Conservation (phyloP, 2,329 filamentous ascomycete genomes). For the Cladosporium sp. region DNA sequence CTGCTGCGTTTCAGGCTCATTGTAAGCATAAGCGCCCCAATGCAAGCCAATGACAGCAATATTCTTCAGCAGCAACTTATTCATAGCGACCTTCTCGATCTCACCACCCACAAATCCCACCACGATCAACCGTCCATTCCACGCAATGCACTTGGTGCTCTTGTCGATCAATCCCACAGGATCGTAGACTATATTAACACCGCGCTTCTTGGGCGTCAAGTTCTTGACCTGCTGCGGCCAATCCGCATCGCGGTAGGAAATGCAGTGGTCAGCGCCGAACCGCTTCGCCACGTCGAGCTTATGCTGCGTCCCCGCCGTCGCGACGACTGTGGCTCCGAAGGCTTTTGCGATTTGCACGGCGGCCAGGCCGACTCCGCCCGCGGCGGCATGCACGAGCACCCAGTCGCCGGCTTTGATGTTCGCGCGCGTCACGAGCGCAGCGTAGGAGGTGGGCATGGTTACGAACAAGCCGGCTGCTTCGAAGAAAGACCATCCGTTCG, state of each 20-base stretch:
- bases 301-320: slow-evolving; percentile 74
- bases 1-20: slow-evolving; percentile 66
- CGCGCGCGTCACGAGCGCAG: slow-evolving; percentile 73
- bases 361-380: slow-evolving; percentile 84
- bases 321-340: slow-evolving; percentile 85
- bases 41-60: slow-evolving; percentile 85
- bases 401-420: slow-evolving; percentile 73
- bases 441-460: slow-evolving; percentile 87
- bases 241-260: slow-evolving; percentile 67
- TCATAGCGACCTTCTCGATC: slow-evolving; percentile 91
- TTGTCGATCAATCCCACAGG: slow-evolving; percentile 86
- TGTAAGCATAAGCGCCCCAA: slow-evolving; percentile 79
- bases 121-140: slow-evolving; percentile 84
- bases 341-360: slow-evolving; percentile 95
- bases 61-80: slow-evolving; percentile 90
- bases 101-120: slow-evolving; percentile 82
- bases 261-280: slow-evolving; percentile 79
- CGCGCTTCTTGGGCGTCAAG: slow-evolving; percentile 66
- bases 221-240: slow-evolving; percentile 69
- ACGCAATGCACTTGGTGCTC: slow-evolving; percentile 86
- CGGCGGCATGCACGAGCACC: slow-evolving; percentile 88
- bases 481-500: slow-evolving; percentile 73
- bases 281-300: slow-evolving; percentile 75
- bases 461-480: slow-evolving; percentile 89
- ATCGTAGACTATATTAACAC: slow-evolving; percentile 93